A percentile compares a stretch with the other conserved stretches of the same genome.
These are phyloP conservation scores for Arbutus unedo DNA, from an alignment of 148 eudicot genomes.

Conservation along the genomic window DNA sequence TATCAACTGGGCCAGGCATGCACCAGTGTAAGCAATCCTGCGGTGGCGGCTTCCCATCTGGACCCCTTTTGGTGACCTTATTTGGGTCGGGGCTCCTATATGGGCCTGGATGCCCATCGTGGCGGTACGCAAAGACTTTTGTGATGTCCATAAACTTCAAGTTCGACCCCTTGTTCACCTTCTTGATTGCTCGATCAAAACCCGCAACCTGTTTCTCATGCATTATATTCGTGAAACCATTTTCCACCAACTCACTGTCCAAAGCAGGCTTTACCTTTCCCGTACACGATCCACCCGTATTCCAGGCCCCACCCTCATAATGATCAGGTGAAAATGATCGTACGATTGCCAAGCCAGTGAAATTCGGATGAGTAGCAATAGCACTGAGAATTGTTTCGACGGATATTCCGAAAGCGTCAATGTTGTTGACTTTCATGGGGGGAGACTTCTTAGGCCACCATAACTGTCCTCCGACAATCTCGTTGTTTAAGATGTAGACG, in stretches of 20 bases:
- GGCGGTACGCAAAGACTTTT: slow-evolving; percentile 63
- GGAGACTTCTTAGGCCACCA: slow-evolving; percentile 66
- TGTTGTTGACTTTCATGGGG: slow-evolving; percentile 48
- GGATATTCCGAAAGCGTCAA: slow-evolving; percentile 81
- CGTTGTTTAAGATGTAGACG: slow-evolving; percentile 64
- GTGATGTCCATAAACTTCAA: slow-evolving; percentile 82
- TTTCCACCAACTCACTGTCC: slow-evolving; percentile 57
- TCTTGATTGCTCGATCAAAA: slow-evolving; percentile 50
- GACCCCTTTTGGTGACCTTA: slow-evolving; percentile 71
- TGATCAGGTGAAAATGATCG: slow-evolving; percentile 91
- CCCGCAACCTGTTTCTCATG: slow-evolving; percentile 75
- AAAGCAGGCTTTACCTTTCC: slow-evolving; percentile 64
- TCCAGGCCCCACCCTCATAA: slow-evolving; percentile 96
- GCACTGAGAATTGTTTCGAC: slow-evolving; percentile 73
- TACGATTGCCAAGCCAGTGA: slow-evolving; percentile 67
- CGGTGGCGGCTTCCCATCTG: slow-evolving; percentile 85
- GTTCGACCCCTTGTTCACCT: slow-evolving; percentile 49
- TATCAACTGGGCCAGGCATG: slow-evolving; percentile 96
- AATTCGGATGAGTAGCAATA: slow-evolving; percentile 60
- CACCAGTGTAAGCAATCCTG: slow-evolving; percentile 99
- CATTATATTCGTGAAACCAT: slow-evolving; percentile 75
- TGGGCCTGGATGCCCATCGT: slow-evolving; percentile 97
- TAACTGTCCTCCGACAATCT: slow-evolving; percentile 84
- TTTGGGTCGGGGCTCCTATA: slow-evolving; percentile 66
- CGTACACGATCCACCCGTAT: slow-evolving; percentile 92